These are phyloP conservation scores for Peribolospora baueri DNA, from an alignment of 768 basidiomycete species.

Conservation along the genomic window DNA sequence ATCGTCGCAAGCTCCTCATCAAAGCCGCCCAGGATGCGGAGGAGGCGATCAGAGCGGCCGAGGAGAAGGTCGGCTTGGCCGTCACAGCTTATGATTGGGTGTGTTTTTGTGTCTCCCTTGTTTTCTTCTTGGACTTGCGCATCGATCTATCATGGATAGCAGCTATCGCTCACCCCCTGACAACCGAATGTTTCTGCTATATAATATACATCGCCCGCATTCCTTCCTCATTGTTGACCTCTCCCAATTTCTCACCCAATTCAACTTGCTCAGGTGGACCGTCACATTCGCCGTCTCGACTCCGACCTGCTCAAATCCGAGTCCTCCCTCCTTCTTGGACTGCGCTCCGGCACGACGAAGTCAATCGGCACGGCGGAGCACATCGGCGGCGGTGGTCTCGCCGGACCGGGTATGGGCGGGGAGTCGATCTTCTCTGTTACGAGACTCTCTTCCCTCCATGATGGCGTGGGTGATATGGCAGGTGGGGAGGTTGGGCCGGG, in stretches of 20 bases:
- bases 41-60: slow-evolving; percentile 12
- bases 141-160: too few species aligned
- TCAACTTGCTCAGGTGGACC: slow-evolving; percentile 33
- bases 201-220: too few species aligned
- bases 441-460: too few species aligned
- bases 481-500: too few species aligned
- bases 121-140: background rate
- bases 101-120: slow-evolving; percentile 12
- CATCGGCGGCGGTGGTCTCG: too few species aligned
- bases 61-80: slow-evolving; percentile 57
- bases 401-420: too few species aligned
- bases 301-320: slow-evolving; percentile 44
- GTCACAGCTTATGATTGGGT: slow-evolving; percentile 47
- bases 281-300: slow-evolving; percentile 54
- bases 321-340: slow-evolving; percentile 30
- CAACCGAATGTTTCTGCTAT: too few species aligned
- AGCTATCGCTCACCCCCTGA: too few species aligned
- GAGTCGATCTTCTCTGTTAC: too few species aligned
- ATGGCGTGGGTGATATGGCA: too few species aligned
- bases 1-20: background rate
- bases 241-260: background rate
- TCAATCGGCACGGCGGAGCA: slow-evolving; percentile 1
- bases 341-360: slow-evolving; percentile 29
- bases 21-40: background rate
- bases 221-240: background rate